phyloP scores from a whole-genome alignment of 345 rosid species.

The Gossypium raimondii region DNA sequence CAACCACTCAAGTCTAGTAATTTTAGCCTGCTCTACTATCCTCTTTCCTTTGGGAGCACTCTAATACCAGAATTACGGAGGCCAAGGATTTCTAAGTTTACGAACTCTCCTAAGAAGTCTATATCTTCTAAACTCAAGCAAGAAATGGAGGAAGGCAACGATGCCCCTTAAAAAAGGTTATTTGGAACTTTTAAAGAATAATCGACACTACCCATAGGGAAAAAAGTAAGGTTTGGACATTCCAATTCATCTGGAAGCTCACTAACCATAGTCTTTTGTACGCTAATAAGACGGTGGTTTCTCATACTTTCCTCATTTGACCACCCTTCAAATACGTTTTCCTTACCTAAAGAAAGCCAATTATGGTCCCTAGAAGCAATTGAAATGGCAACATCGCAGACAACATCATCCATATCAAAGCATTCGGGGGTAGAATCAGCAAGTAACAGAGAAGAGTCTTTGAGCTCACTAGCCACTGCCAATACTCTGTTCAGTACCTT shows the following conservation, averaged over 20 bases:
- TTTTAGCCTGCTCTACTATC: neutral
- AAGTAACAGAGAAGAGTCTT: neutral
- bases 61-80: neutral
- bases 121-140: neutral
- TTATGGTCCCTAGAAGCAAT: neutral
- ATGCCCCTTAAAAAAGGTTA: neutral
- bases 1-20: neutral
- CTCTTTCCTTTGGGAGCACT: neutral
- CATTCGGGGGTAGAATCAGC: neutral
- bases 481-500: neutral
- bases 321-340: neutral
- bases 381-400: neutral
- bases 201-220: neutral
- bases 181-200: neutral
- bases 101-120: neutral
- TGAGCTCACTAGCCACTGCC: neutral
- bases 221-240: constrained; percentile 1
- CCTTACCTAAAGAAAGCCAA: neutral
- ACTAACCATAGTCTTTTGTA: neutral
- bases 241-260: neutral
- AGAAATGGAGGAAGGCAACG: neutral
- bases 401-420: neutral
- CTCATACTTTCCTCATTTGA: neutral
- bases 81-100: neutral
- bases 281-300: neutral